Evolutionary conservation across 2,329 filamentous ascomycete species (phyloP), one percentile per base, ranked within the genome.

Genomic region (Colletotrichum nymphaeae): DNA sequence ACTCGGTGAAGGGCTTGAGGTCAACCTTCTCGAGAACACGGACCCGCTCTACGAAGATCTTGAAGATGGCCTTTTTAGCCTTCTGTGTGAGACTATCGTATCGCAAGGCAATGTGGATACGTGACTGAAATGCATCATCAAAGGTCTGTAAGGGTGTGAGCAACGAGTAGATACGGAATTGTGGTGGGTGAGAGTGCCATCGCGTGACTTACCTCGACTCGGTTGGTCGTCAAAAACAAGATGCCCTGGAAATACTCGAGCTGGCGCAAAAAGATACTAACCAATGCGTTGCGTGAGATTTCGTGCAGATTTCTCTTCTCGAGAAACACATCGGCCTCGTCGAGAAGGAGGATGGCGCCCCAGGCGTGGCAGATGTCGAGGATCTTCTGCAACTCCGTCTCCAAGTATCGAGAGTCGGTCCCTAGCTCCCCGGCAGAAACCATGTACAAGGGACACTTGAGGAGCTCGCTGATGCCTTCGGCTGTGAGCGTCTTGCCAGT

Each of bases 221-320:
- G 91, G 80, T 97, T 97, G 2, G 95, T 97, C 0, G 95, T 98
- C 42, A 98, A 83, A 85, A 98, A 97, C 5, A 97, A 82, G 63
- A 97, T 97, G 5, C 95, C 95, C 79, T 97, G 94, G 84, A 97
- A 97, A 81, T 97, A 98, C 82, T 98, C 95, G 0, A 98, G 87
- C 69, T 96, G 88, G 0, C 95, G 92, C 2, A 98, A 86, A 86
- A 98, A 98, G 78, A 97, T 94, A 80, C 92, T 94, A 63, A 97
- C 95, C 1, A 97, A 89, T 0, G 93, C 93, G 77, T 97, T 97
- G 72, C 94, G 92, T 79, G 95, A 92, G 63, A 97, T 93, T 77
- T 97, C 94, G 74, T 94, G 92, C 77, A 95, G 92, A 57, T 94
- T 93, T 2, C 95, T 91, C 81, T 94, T 93, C 85, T 97, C 94